Evolutionary conservation across 2,329 filamentous ascomycete species (phyloP).

Genomic region (Colletotrichum gloeosporioides): DNA sequence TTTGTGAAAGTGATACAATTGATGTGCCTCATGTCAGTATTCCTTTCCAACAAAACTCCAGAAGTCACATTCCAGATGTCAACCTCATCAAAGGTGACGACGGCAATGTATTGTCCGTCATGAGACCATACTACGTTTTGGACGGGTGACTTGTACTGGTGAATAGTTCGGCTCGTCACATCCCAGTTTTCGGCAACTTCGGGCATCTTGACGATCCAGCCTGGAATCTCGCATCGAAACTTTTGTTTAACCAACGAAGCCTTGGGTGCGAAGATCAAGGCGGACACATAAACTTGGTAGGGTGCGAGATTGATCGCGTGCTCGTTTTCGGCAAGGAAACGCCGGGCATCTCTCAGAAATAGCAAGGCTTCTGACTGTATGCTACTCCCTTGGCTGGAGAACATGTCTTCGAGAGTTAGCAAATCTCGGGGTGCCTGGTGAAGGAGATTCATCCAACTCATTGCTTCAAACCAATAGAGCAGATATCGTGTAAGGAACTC

Average conservation of each 20-base stretch:
- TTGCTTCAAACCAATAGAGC: background rate
- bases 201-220: background rate
- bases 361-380: background rate
- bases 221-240: background rate
- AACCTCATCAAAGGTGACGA: background rate
- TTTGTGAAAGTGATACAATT: background rate
- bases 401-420: background rate
- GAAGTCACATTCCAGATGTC: background rate
- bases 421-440: background rate
- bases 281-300: background rate
- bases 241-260: background rate
- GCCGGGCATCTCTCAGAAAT: background rate
- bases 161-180: background rate
- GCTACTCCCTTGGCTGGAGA: background rate
- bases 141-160: accelerated
- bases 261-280: background rate
- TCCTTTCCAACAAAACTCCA: background rate
- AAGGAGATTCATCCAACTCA: background rate
- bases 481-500: background rate
- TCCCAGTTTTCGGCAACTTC: background rate
- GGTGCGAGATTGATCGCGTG: background rate
- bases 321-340: background rate
- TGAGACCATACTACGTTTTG: accelerated
- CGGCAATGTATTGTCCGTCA: background rate
- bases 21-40: background rate